Evolutionary conservation across 139 green algal genomes (phyloP).

Genomic region (Asterochloris sp.): DNA sequence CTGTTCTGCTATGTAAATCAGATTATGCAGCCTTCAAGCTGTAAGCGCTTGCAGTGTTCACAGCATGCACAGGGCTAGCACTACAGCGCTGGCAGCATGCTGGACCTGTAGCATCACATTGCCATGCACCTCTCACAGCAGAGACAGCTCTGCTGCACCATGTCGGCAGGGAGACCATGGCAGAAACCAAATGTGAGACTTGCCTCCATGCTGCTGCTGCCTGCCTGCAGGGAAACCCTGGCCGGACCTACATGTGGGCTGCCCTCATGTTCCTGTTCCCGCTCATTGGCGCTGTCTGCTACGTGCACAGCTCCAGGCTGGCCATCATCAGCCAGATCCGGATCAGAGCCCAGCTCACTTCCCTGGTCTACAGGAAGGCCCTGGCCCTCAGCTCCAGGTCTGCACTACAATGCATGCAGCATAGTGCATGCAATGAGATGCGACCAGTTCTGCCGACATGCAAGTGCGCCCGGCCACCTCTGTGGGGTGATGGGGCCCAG

Average conservation of each 20-base stretch:
- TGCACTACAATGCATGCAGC: too few species aligned
- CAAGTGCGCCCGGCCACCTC: too few species aligned
- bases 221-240: conserved; percentile 1
- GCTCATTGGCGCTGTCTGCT: conserved; percentile 33
- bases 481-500: too few species aligned
- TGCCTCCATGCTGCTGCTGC: background rate
- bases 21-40: too few species aligned
- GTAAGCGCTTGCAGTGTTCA: too few species aligned
- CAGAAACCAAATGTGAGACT: background rate
- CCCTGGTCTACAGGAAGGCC: conserved; percentile 87
- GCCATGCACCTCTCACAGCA: background rate
- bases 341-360: conserved; percentile 64
- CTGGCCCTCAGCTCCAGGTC: conserved; percentile 54
- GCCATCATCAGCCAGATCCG: conserved; percentile 42
- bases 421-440: too few species aligned
- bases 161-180: background rate
- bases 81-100: background rate
- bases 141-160: background rate
- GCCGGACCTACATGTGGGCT: conserved; percentile 36
- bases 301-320: conserved; percentile 33
- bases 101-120: background rate
- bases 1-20: too few species aligned
- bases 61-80: too few species aligned
- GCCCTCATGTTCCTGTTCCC: conserved; percentile 45
- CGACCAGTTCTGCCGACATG: too few species aligned